Evolutionary conservation across 2,329 filamentous ascomycete genomes (phyloP).

Genomic region (Colletotrichum camelliae): DNA sequence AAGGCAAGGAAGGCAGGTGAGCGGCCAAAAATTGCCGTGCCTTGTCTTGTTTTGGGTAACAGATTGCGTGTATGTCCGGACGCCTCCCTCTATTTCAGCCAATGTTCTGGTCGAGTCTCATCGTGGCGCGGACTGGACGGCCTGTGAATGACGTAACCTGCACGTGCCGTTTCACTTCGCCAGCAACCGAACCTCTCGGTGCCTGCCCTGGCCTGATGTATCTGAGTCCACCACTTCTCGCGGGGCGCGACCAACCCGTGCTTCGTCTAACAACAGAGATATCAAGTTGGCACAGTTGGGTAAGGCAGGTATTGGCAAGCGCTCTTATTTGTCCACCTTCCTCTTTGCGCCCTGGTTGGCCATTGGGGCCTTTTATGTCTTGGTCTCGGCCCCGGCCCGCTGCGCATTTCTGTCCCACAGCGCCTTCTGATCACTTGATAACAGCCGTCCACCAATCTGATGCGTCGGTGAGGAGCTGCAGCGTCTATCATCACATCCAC

Average conservation of each 20-base stretch:
- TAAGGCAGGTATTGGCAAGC: background rate
- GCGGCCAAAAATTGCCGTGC: slow-evolving; percentile 13
- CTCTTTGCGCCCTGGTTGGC: background rate
- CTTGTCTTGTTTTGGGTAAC: background rate
- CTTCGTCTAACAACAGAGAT: background rate
- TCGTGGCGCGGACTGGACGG: background rate
- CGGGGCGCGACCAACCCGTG: background rate
- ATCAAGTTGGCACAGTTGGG: background rate
- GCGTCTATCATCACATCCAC: background rate
- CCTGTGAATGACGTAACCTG: slow-evolving; percentile 10
- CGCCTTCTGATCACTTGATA: background rate
- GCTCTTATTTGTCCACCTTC: background rate
- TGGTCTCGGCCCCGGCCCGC: background rate
- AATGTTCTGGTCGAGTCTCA: background rate
- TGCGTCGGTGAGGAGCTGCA: background rate
- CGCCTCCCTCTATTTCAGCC: slow-evolving; percentile 8
- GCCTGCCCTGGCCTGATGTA: background rate
- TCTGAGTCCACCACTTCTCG: background rate
- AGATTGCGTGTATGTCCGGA: slow-evolving; percentile 5
- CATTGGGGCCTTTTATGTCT: background rate
- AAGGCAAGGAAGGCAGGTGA: background rate
- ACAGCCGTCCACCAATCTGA: background rate
- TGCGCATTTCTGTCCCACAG: background rate
- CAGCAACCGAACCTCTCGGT: background rate
- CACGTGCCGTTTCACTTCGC: slow-evolving; percentile 13